Percentiles rank a stretch among this genome's conserved stretches.
These are phyloP conservation scores for Chaetothyriales sp. DNA, from an alignment of 2,329 filamentous ascomycete species.

Conservation along the genomic window DNA sequence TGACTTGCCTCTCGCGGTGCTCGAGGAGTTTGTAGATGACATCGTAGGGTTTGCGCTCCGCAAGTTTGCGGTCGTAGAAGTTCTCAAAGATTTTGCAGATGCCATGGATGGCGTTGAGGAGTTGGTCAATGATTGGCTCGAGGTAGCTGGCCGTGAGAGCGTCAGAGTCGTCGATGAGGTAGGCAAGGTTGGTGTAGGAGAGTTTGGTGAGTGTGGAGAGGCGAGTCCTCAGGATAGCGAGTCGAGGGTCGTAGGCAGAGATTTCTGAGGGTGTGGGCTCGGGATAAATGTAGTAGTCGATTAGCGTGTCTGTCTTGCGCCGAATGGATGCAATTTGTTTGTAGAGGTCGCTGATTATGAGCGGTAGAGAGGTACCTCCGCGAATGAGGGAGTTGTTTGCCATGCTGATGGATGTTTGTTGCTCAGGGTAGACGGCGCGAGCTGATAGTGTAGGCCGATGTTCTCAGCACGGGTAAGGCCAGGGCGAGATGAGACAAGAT, in stretches of 20 bases:
- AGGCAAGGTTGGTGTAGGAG: slow-evolving; percentile 10
- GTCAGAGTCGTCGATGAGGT: slow-evolving; percentile 15
- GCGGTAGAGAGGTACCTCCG: slow-evolving; percentile 6
- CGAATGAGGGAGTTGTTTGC: neutral
- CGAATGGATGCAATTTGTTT: slow-evolving; percentile 8
- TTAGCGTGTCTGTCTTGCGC: slow-evolving; percentile 14
- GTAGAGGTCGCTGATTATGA: slow-evolving; percentile 12
- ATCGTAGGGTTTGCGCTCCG: slow-evolving; percentile 11
- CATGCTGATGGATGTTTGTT: neutral
- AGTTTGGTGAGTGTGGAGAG: slow-evolving; percentile 8
- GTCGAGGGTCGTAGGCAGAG: slow-evolving; percentile 15
- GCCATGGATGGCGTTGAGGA: slow-evolving; percentile 13
- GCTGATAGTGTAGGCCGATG: too few species aligned
- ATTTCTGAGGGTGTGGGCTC: slow-evolving; percentile 12
- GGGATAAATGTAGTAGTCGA: slow-evolving; percentile 18
- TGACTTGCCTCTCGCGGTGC: slow-evolving; percentile 15
- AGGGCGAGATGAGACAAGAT: too few species aligned
- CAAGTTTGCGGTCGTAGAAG: slow-evolving; percentile 16
- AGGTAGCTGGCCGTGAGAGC: slow-evolving; percentile 9
- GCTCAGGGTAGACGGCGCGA: too few species aligned
- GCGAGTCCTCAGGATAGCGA: slow-evolving; percentile 16
- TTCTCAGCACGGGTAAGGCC: too few species aligned
- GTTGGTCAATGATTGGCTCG: slow-evolving; percentile 11
- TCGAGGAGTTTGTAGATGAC: slow-evolving; percentile 11
- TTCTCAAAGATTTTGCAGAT: slow-evolving; percentile 16